These are phyloP conservation scores for Mortierella sp. DNA, from an alignment of 371 early-diverging fungal genomes.

Conservation along the genomic window DNA sequence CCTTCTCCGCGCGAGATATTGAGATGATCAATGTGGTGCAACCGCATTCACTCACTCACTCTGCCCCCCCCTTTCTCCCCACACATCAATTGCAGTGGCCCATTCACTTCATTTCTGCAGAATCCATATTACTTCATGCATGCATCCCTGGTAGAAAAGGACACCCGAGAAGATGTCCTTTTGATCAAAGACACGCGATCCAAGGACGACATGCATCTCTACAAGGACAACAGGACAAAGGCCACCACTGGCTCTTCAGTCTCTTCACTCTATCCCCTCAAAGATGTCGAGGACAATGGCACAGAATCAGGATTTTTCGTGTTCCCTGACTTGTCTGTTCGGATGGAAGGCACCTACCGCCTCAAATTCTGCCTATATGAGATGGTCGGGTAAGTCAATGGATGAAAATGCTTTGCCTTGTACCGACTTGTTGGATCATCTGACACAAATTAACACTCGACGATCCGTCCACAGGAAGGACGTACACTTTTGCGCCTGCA, in stretches of 20 bases:
- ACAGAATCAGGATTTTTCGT: conserved; percentile 94
- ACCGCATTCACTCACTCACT: too few species aligned
- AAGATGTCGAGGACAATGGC: conserved; percentile 77
- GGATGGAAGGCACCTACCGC: conserved; percentile 92
- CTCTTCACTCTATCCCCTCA: conserved; percentile 89
- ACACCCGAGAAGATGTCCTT: conserved; percentile 36
- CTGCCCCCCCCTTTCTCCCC: too few species aligned
- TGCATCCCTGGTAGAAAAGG: conserved; percentile 52
- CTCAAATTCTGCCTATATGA: conserved; percentile 93
- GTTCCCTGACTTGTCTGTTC: conserved; percentile 93
- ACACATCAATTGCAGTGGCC: background rate
- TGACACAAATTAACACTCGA: too few species aligned
- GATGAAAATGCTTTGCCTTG: too few species aligned
- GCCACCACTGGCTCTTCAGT: conserved; percentile 83
- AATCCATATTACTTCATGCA: conserved; percentile 92
- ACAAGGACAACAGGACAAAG: conserved; percentile 52
- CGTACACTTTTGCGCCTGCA: conserved; percentile 84
- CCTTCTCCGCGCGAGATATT: background rate
- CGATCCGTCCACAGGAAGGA: conserved; percentile 60
- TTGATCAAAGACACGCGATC: conserved; percentile 40
- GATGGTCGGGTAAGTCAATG: conserved; percentile 67
- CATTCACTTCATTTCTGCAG: conserved; percentile 72
- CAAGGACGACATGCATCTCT: conserved; percentile 43
- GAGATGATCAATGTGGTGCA: too few species aligned
- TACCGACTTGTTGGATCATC: too few species aligned